Conservation (phyloP, 1,139 yeast species). For the Scheffersomyces parashehatae region DNA sequence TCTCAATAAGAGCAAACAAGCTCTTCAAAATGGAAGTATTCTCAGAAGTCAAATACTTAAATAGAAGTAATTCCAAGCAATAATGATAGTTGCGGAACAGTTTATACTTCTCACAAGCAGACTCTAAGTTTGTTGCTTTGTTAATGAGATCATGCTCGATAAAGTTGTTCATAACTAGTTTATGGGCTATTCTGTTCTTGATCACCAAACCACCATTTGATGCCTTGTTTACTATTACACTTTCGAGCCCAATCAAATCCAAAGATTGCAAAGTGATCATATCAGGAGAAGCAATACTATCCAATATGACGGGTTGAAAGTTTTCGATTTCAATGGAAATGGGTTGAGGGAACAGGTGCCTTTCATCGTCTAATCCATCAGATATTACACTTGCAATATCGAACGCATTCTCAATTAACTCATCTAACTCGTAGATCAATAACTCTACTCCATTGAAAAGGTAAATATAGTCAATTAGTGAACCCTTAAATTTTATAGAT, state of each 20-base stretch:
- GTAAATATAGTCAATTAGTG: constrained; percentile 21
- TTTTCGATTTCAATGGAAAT: constrained; percentile 28
- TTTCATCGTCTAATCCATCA: constrained; percentile 23
- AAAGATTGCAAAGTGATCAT: constrained; percentile 9
- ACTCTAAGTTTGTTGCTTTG: constrained; percentile 12
- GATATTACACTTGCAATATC: constrained; percentile 15
- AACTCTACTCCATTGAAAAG: constrained; percentile 32
- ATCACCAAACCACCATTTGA: constrained; percentile 19
- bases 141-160: constrained; percentile 39
- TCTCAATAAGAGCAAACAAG: constrained; percentile 32
- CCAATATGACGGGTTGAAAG: constrained; percentile 32
- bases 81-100: constrained; percentile 35
- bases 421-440: constrained; percentile 31
- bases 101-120: constrained; percentile 22
- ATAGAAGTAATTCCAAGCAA: constrained; percentile 42
- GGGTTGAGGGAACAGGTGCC: constrained; percentile 19
- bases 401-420: constrained; percentile 28
- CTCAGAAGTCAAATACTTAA: constrained; percentile 30
- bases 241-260: constrained; percentile 40
- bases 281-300: constrained; percentile 8
- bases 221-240: constrained; percentile 18
- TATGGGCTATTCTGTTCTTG: constrained; percentile 29
- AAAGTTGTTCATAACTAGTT: constrained; percentile 38
- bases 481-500: constrained; percentile 18
- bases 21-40: constrained; percentile 18